Evolutionary conservation across 192 early-diverging fungal genomes (phyloP).

Genomic region (Rhizophagus clarus): DNA sequence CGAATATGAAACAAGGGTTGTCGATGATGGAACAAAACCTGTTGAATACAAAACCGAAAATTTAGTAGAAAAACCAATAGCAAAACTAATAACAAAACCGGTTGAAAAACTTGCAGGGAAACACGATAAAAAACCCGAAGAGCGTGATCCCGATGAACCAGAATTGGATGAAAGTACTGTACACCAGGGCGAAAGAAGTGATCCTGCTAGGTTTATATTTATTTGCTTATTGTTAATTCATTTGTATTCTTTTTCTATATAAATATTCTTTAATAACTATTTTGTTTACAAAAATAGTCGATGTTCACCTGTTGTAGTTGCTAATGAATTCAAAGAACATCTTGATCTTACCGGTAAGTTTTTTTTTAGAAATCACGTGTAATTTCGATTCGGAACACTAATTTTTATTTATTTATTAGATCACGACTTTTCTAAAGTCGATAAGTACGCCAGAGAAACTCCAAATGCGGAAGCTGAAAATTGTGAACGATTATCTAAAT

Average conservation of each 20-base stretch:
- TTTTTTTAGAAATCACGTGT: neutral
- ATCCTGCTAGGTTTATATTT: neutral
- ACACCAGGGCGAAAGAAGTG: neutral
- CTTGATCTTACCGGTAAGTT: constrained; percentile 18
- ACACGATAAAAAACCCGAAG: neutral
- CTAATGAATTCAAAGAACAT: neutral
- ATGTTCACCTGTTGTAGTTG: neutral
- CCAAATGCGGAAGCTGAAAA: constrained; percentile 32
- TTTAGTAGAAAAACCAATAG: too few relatives aligned
- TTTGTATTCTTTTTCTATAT: too few relatives aligned
- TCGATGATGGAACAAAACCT: too few relatives aligned
- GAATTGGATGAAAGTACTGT: neutral
- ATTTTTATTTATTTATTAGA: neutral
- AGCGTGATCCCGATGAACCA: neutral
- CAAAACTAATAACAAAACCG: too few relatives aligned
- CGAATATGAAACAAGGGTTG: neutral
- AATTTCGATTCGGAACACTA: neutral
- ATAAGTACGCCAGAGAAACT: constrained; percentile 42
- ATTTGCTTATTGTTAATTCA: too few relatives aligned
- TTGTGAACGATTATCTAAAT: constrained; percentile 35
- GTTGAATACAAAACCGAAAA: too few relatives aligned
- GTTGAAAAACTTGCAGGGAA: neutral
- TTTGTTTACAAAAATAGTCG: neutral
- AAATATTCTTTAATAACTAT: neutral
- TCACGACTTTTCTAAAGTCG: constrained; percentile 43